These are phyloP conservation scores for Tricholoma bakamatsutake DNA, from an alignment of 768 basidiomycete species.

Conservation along the genomic window DNA sequence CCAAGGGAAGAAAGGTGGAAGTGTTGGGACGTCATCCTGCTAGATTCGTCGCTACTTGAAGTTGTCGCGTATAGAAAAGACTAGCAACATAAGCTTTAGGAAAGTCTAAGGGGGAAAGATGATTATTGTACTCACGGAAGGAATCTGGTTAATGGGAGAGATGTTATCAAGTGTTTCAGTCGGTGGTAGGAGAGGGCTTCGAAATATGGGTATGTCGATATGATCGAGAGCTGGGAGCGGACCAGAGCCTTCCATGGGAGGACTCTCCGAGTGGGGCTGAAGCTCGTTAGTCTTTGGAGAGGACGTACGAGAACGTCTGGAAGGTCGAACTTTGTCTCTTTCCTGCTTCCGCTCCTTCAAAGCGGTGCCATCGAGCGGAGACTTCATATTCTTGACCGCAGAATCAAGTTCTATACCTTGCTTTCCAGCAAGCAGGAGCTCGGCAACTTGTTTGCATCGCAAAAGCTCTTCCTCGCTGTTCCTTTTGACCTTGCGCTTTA, in stretches of 20 bases:
- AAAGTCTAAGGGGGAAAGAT: background rate
- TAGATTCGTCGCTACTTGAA: background rate
- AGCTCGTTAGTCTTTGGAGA: background rate
- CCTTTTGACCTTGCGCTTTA: slow-evolving; percentile 47
- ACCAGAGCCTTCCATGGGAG: background rate
- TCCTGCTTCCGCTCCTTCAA: background rate
- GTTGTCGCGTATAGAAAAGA: background rate
- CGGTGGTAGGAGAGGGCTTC: slow-evolving; percentile 26
- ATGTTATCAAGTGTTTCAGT: slow-evolving; percentile 1
- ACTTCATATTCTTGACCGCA: slow-evolving; percentile 33
- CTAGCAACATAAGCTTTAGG: background rate
- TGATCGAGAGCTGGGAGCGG: background rate
- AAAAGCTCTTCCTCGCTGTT: slow-evolving; percentile 41
- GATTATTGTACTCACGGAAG: background rate
- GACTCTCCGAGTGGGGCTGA: background rate
- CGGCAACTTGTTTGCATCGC: slow-evolving; percentile 46
- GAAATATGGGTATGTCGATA: slow-evolving; percentile 16
- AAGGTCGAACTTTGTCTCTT: background rate
- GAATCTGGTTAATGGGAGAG: slow-evolving; percentile 2
- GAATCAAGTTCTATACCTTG: slow-evolving; percentile 40
- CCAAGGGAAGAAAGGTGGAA: background rate
- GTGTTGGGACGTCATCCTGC: background rate
- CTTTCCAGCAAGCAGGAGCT: slow-evolving; percentile 45
- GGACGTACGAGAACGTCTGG: background rate
- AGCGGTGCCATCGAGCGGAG: background rate